Evolutionary conservation across 208 protist genomes (phyloP), one percentile per base, ranked within the genome.

Genomic region (Wallacemonas rigidus): DNA sequence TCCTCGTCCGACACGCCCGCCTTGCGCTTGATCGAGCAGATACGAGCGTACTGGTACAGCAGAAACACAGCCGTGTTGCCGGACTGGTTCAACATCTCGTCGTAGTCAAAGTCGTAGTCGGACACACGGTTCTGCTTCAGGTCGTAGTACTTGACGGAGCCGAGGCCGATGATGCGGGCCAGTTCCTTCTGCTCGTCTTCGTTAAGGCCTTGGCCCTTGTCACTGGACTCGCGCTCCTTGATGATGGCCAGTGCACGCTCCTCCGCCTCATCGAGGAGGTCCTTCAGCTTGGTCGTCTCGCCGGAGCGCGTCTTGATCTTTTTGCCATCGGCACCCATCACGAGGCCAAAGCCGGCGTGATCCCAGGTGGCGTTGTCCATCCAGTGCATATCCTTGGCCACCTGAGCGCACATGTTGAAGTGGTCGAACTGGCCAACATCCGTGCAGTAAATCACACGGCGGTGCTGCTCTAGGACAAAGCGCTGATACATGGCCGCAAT

Each of bases 31-130:
- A 99, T 98, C 50, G 97, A 98, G 74, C 79, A 86, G 63, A 99
- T 98, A 71, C 98, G 95, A 12, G 97, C 97, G 81, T 98, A 98
- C 69, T 98, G 92, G 86, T 99, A 99, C 11, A 99, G 88, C 41
- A 99, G 85, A 72, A 98, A 99, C 12, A 98, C 88, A 41, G 97
- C 98, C 14, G 98, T 99, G 82, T 99, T 99, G 69, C 98, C 98
- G 40, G 91, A 90, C 76, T 98, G 78, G 56, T 95, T 88, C 40
- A 98, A 92, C 98, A 99, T 99, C 70, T 95, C 95, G 48, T 99
- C 95, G 77, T 94, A 98, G 76, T 82, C 93, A 80, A 99, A 99
- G 47, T 83, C 77, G 88, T 99, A 99, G 87, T 99, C 95, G 57
- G 80, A 91, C 8, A 86, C 88, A 67, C 98, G 92, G 63, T 88